Evolutionary conservation across 441 rosid species (phyloP), one percentile per base, ranked within the genome.

Genomic region (Gossypium lobatum): DNA sequence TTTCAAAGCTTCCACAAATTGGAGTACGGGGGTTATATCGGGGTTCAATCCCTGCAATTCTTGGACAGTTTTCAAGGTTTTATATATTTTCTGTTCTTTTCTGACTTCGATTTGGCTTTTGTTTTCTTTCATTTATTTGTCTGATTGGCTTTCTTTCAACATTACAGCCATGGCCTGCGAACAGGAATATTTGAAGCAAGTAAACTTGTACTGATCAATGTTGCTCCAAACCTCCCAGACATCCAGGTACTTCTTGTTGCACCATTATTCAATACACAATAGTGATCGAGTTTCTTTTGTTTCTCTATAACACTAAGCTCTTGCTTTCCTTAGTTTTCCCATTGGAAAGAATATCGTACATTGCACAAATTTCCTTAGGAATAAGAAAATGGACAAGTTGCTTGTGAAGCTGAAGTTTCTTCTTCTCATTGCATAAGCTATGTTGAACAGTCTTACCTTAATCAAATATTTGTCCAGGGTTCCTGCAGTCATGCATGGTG

Each of bases 61-160:
- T 88, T 58, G 99, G 99, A 77, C 99, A 95, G 57, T 95, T 95
- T 85, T 88, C 99, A 69, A 95, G 99, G 99, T 95, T n/a, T 59
- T 78, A 70, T 50, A 61, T 54, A 66, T 26, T 42, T 74, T 20
- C 59, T 25, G 4, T 21, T 20, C 55, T 45, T 21, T 21, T 13
- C 20, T 17, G 42, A 0, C 34, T 63, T 13, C 73, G 17, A 23
- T 42, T 75, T 53, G 65, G 20, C 9, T 59, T 67, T 39, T 72
- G 62, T 31, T 28, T 78, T 69, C 64, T 60, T 20, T 50, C 10
- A 31, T 79, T 77, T 72, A 48, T 28, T 28, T 64, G 16, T 68
- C 28, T 68, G 61, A 72, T 70, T 80, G 70, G 37, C 59, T 67
- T 81, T 61, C 59, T 76, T 37, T 75, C 34, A 16, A 75, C 37